Conservation (phyloP, 2,329 filamentous ascomycete species). For the Botryotinia globosa region DNA sequence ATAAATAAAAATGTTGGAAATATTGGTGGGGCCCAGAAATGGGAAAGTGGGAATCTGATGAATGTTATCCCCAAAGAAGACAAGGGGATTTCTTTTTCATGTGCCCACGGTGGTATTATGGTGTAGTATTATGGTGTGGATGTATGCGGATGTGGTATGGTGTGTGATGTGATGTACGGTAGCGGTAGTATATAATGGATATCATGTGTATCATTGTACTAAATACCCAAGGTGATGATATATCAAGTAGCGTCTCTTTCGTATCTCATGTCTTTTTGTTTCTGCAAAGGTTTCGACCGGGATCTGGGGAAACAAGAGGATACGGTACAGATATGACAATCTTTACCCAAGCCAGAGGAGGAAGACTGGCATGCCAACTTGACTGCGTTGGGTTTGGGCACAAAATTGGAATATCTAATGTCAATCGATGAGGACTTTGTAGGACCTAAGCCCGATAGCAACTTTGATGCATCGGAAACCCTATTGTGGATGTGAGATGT, state of each 20-base stretch:
- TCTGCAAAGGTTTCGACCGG: neutral
- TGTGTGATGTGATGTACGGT: neutral
- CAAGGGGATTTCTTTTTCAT: no score
- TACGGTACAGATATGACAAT: neutral
- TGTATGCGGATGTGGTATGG: neutral
- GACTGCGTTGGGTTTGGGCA: neutral
- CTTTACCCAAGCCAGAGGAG: neutral
- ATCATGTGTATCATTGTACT: no score
- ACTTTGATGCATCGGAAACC: neutral
- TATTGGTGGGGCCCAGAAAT: neutral
- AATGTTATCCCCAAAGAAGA: neutral
- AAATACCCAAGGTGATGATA: no score
- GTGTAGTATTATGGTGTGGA: no score
- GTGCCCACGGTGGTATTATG: no score
- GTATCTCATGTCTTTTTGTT: neutral
- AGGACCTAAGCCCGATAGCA: neutral
- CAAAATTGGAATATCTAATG: no score
- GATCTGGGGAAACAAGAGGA: neutral
- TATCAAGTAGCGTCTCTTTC: neutral
- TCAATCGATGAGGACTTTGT: no score
- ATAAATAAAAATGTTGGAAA: constrained; percentile 8
- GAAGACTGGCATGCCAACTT: no score
- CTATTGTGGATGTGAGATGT: neutral
- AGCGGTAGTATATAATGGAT: no score
- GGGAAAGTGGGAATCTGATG: neutral